Percentiles rank a stretch among this genome's conserved stretches.
phyloP scores from a whole-genome alignment of 2,329 filamentous ascomycete genomes.

The Coniella lustricola region DNA sequence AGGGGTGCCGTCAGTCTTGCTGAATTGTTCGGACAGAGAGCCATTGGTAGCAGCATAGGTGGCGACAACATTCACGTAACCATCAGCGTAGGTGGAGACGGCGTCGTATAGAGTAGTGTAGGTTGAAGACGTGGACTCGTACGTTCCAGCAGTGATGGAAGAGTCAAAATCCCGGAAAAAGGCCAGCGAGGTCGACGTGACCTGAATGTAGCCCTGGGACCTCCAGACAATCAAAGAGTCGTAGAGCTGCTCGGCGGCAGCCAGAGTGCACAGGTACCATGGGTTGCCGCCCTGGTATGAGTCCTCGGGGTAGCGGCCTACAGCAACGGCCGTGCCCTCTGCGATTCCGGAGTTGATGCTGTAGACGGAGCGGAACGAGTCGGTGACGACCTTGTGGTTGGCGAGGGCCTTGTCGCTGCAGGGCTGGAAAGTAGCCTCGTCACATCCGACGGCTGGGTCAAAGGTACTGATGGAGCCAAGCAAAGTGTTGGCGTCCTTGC shows the following conservation, averaged over 20 bases:
- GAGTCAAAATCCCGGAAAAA: slow-evolving; percentile 66
- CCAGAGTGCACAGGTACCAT: slow-evolving; percentile 72
- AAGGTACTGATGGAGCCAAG: slow-evolving; percentile 62
- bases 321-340: slow-evolving; percentile 50
- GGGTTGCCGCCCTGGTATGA: slow-evolving; percentile 72
- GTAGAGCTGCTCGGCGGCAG: slow-evolving; percentile 74
- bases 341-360: slow-evolving; percentile 59
- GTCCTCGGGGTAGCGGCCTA: slow-evolving; percentile 67
- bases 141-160: slow-evolving; percentile 54
- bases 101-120: slow-evolving; percentile 52
- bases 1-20: slow-evolving; percentile 43
- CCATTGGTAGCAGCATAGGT: slow-evolving; percentile 57
- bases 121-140: slow-evolving; percentile 37
- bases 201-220: slow-evolving; percentile 51
- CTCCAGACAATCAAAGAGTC: slow-evolving; percentile 69
- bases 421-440: slow-evolving; percentile 69
- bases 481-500: slow-evolving; percentile 66
- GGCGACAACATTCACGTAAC: slow-evolving; percentile 55
- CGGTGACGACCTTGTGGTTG: slow-evolving; percentile 69
- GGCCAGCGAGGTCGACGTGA: slow-evolving; percentile 56
- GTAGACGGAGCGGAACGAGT: slow-evolving; percentile 68
- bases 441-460: slow-evolving; percentile 59
- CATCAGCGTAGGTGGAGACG: slow-evolving; percentile 51
- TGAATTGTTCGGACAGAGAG: slow-evolving; percentile 62
- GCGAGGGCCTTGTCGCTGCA: slow-evolving; percentile 63